These are phyloP conservation scores for Colletotrichum falcatum DNA, from an alignment of 2,329 filamentous ascomycete species.

Conservation along the genomic window DNA sequence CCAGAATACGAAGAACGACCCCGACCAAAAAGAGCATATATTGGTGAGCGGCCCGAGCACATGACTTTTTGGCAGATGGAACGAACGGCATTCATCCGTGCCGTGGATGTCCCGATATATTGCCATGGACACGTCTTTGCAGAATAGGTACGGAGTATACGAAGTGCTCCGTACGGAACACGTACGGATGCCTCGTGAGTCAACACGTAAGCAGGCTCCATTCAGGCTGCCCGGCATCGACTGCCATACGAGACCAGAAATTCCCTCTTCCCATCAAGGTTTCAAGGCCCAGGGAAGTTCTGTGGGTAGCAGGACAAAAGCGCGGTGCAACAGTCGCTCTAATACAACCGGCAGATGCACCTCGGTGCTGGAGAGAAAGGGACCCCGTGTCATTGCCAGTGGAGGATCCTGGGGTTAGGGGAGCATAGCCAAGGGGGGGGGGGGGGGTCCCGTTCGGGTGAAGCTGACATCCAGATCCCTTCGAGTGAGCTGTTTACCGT, in stretches of 20 bases:
- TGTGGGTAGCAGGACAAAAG: background rate
- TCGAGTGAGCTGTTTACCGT: background rate
- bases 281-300: background rate
- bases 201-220: background rate
- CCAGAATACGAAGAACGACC: background rate
- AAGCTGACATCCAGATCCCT: background rate
- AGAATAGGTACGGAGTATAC: no score
- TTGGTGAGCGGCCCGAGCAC: background rate
- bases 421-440: background rate
- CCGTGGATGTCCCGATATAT: background rate
- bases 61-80: no score
- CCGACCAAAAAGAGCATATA: background rate
- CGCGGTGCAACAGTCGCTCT: background rate
- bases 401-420: background rate
- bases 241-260: background rate
- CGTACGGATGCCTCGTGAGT: background rate
- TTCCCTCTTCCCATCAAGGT: background rate
- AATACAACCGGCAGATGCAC: background rate
- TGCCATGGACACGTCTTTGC: background rate
- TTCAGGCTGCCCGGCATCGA: background rate
- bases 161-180: no score
- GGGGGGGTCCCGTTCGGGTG: background rate
- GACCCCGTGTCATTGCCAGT: background rate
- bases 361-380: background rate
- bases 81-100: background rate